These are phyloP conservation scores for Mucor plumbeus DNA, from an alignment of 371 early-diverging fungal species.

Conservation along the genomic window DNA sequence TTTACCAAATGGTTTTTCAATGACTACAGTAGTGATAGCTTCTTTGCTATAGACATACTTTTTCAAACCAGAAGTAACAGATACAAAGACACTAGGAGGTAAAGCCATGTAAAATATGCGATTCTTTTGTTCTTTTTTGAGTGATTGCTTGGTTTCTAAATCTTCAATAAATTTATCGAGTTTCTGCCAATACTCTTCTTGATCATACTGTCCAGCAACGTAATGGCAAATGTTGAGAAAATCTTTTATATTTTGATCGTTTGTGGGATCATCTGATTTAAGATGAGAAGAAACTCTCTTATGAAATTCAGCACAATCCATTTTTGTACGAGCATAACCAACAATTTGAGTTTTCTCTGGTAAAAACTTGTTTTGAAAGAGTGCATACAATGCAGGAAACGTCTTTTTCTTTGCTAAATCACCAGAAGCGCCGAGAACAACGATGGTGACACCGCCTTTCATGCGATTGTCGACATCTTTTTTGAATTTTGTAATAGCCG, in stretches of 20 bases:
- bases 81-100: constrained; percentile 95
- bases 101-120: constrained; percentile 98
- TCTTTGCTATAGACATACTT: constrained; percentile 61
- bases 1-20: constrained; percentile 99
- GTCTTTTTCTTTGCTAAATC: constrained; percentile 97
- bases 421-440: constrained; percentile 92
- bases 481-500: constrained; percentile 17
- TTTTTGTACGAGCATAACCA: constrained; percentile 94
- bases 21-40: constrained; percentile 76
- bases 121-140: constrained; percentile 45
- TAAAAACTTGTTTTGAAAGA: constrained; percentile 77
- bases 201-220: constrained; percentile 88
- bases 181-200: constrained; percentile 70
- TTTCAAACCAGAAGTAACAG: constrained; percentile 78
- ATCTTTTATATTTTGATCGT: constrained; percentile 52
- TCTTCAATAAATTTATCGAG: constrained; percentile 66
- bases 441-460: constrained; percentile 34
- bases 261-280: constrained; percentile 58
- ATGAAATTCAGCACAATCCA: constrained; percentile 62
- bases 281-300: constrained; percentile 74
- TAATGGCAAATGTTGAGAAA: constrained; percentile 86
- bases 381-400: constrained; percentile 94
- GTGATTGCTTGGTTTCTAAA: constrained; percentile 51
- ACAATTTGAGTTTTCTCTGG: constrained; percentile 81
- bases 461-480: constrained; percentile 27